Evolutionary conservation across 768 basidiomycete species (phyloP), one percentile per base, ranked within the genome.

Genomic region (Podaxis sp.): DNA sequence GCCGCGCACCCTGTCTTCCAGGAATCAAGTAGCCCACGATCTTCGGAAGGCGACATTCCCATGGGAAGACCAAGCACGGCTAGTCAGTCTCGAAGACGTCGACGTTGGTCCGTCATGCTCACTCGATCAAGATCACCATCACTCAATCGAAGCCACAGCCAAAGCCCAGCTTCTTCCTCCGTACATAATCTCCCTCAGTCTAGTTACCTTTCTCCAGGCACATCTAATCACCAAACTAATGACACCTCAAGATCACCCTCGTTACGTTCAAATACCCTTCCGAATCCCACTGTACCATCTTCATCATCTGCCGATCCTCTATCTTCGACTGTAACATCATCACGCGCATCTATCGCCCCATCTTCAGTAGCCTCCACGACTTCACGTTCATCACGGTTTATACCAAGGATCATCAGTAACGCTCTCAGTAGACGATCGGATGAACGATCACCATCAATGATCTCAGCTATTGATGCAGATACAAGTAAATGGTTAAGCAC

Each of bases 361-460:
- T 63, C 68, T 26, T 61, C 72, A 38, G 60, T 72, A 28, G 69
- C 72, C 17, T 64, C 75, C 17, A 68, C 75, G 52, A 69, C 76
- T 5, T 73, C 83, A 2, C 79, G 82, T n/a, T 80, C 86, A 12
- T 80, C 79, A 19, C 83, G 90, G 24, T 89, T 92, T 70, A 69
- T 93, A 55, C 87, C 91, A 9, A 85, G 90, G 30, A 82, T 93
- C 59, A 76, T 93, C 55, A 84, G 82, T 64, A 84, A 84, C 64
- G 88, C 89, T 4, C 83, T 93, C 62, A 70, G 80, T 63, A 81
- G 89, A 57, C 81, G 87, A 55, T 81, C 82, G n/a, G 85, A 86
- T 56, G 88, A 89, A 48, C 80, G 79, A 17, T 74, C 77, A 53
- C 68, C 78, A 28, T 69, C 78, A 19, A 64, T 74, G 33, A 64